Evolutionary conservation across 768 basidiomycete genomes (phyloP).

Genomic region (Macrolepiota dolichaula): DNA sequence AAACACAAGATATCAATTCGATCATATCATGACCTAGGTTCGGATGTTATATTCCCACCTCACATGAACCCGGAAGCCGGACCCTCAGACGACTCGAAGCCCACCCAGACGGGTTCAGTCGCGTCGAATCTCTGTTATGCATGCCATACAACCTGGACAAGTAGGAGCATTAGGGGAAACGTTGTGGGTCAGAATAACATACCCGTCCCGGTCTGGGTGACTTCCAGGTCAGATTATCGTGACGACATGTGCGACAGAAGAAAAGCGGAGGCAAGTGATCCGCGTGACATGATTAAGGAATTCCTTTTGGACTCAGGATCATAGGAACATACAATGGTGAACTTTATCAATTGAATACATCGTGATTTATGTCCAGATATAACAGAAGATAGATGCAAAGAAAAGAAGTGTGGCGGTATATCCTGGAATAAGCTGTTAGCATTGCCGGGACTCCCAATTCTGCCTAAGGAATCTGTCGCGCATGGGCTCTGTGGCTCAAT

Average conservation of each 20-base stretch:
- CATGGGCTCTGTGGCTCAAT: background rate
- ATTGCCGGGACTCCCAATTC: background rate
- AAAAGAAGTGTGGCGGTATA: too few relatives aligned
- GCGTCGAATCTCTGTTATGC: slow-evolving; percentile 54
- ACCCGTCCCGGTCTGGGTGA: slow-evolving; percentile 38
- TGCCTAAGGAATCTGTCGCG: background rate
- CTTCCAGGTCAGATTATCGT: background rate
- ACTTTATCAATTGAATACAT: background rate
- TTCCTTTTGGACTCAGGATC: slow-evolving; percentile 2
- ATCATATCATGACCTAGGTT: slow-evolving; percentile 33
- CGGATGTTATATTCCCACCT: slow-evolving; percentile 22
- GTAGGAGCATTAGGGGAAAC: slow-evolving; percentile 45
- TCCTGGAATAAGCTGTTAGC: too few relatives aligned
- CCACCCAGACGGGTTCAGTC: slow-evolving; percentile 26
- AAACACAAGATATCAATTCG: slow-evolving; percentile 72
- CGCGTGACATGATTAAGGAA: background rate
- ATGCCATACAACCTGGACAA: slow-evolving; percentile 59
- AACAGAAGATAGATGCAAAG: background rate
- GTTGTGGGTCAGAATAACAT: slow-evolving; percentile 16
- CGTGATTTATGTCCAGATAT: background rate
- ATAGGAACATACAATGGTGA: background rate
- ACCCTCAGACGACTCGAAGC: slow-evolving; percentile 14
- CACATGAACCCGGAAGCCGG: slow-evolving; percentile 20
- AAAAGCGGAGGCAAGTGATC: background rate
- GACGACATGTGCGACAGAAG: background rate